These are phyloP conservation scores for Astrephomene gubernaculifera DNA, from an alignment of 139 green algal genomes.

Conservation along the genomic window DNA sequence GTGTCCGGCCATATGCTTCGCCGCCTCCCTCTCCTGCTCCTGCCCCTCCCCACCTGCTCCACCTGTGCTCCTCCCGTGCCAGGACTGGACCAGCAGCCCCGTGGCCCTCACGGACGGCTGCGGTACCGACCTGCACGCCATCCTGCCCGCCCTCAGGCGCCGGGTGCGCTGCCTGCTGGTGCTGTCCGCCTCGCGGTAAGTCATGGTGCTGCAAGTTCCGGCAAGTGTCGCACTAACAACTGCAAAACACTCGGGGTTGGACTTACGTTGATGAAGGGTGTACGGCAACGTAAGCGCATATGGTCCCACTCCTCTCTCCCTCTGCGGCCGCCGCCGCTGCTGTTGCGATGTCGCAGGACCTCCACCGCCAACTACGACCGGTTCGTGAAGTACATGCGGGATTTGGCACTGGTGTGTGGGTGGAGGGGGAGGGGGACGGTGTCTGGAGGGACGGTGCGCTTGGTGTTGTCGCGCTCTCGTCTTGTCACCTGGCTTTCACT, in stretches of 20 bases:
- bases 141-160: constrained; percentile 3
- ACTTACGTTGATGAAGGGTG: too few relatives aligned
- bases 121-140: neutral
- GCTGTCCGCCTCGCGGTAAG: neutral
- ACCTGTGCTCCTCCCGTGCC: neutral
- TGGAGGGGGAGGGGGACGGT: neutral
- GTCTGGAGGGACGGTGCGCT: neutral
- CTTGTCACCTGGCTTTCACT: too few relatives aligned
- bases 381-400: neutral
- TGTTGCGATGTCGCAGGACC: constrained; percentile 15
- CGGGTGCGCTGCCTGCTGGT: neutral
- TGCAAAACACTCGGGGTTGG: too few relatives aligned
- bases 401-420: neutral
- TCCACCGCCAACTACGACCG: neutral
- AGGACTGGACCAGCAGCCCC: neutral
- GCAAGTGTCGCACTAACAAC: too few relatives aligned
- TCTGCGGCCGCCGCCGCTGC: too few relatives aligned
- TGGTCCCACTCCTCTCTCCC: too few relatives aligned
- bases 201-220: too few relatives aligned
- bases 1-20: too few relatives aligned
- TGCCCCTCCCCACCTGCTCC: too few relatives aligned
- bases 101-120: constrained; percentile 5
- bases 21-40: neutral
- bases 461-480: too few relatives aligned
- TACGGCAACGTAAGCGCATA: too few relatives aligned